Evolutionary conservation across 2,329 filamentous ascomycete species (phyloP).

Genomic region (Paraconiothyrium sp.): DNA sequence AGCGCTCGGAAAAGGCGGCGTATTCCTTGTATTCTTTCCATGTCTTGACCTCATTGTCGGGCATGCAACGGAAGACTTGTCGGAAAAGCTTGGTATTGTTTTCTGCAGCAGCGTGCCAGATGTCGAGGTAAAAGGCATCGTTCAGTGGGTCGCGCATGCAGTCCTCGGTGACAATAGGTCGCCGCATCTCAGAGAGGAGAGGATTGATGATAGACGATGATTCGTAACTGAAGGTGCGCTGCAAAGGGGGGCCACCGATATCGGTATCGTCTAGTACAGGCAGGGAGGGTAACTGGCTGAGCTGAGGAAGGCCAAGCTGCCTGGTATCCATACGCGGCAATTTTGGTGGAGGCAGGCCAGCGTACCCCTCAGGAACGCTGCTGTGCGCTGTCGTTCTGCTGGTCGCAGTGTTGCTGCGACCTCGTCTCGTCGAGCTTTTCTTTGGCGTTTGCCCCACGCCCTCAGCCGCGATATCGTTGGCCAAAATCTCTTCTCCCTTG

Average conservation of each 20-base stretch:
- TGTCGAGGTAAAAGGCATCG: slow-evolving; percentile 82
- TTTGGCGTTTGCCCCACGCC: slow-evolving; percentile 61
- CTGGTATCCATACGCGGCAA: slow-evolving; percentile 69
- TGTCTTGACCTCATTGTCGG: slow-evolving; percentile 89
- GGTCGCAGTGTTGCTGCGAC: slow-evolving; percentile 44
- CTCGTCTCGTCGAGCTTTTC: slow-evolving; percentile 52
- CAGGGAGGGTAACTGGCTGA: slow-evolving; percentile 75
- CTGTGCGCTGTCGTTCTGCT: slow-evolving; percentile 44
- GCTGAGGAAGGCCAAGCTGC: slow-evolving; percentile 72
- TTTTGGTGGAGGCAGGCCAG: slow-evolving; percentile 67
- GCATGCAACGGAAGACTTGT: slow-evolving; percentile 95
- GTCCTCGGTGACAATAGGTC: slow-evolving; percentile 80
- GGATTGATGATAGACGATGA: slow-evolving; percentile 60
- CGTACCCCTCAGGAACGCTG: slow-evolving; percentile 51
- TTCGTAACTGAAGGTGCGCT: slow-evolving; percentile 60
- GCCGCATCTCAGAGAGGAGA: slow-evolving; percentile 72
- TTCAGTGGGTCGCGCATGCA: slow-evolving; percentile 94
- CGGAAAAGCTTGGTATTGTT: slow-evolving; percentile 97
- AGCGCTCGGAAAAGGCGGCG: slow-evolving; percentile 77
- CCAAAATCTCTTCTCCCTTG: slow-evolving; percentile 74
- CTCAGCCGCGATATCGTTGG: slow-evolving; percentile 70
- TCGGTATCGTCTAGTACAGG: slow-evolving; percentile 81
- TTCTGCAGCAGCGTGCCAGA: slow-evolving; percentile 85
- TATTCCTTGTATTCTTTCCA: slow-evolving; percentile 95
- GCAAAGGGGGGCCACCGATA: slow-evolving; percentile 77